These are phyloP conservation scores for Jatropha multifida DNA, from an alignment of 441 rosid genomes.

Conservation along the genomic window DNA sequence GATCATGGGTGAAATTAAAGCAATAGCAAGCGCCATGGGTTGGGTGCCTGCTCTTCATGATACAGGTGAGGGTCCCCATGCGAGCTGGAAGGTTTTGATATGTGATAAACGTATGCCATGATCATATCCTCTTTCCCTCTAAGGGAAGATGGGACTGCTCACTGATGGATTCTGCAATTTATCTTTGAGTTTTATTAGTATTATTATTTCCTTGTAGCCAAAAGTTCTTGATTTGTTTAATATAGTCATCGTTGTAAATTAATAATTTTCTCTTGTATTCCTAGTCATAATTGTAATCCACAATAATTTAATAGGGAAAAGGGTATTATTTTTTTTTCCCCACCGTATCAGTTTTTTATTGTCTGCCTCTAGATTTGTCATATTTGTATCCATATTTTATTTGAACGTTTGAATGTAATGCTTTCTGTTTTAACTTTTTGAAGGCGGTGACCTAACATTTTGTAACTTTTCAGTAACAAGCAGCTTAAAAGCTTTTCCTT, in stretches of 20 bases:
- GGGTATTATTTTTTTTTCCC: background rate
- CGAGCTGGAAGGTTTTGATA: slow-evolving; percentile 67
- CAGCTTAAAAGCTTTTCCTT: background rate
- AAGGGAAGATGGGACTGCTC: background rate
- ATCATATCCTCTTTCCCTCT: background rate
- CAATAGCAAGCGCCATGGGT: slow-evolving; percentile 70
- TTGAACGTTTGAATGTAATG: background rate
- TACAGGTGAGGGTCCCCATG: slow-evolving; percentile 88
- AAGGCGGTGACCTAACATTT: background rate
- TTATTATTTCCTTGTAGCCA: too few relatives aligned
- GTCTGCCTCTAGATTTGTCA: too few relatives aligned
- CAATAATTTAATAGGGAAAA: background rate
- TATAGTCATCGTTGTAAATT: background rate
- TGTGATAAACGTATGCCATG: slow-evolving; percentile 55
- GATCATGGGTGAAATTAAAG: slow-evolving; percentile 72
- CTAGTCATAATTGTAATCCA: background rate
- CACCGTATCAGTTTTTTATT: background rate
- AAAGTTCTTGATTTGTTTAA: background rate
- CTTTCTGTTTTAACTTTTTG: background rate
- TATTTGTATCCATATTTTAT: too few relatives aligned
- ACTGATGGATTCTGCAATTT: background rate
- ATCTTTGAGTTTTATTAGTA: background rate
- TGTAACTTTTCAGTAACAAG: background rate
- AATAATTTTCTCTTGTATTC: background rate
- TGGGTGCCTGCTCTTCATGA: slow-evolving; percentile 63